Percentiles rank a stretch among this genome's conserved stretches.
These are phyloP conservation scores for Mycena metata DNA, from an alignment of 768 basidiomycete species.

Conservation along the genomic window DNA sequence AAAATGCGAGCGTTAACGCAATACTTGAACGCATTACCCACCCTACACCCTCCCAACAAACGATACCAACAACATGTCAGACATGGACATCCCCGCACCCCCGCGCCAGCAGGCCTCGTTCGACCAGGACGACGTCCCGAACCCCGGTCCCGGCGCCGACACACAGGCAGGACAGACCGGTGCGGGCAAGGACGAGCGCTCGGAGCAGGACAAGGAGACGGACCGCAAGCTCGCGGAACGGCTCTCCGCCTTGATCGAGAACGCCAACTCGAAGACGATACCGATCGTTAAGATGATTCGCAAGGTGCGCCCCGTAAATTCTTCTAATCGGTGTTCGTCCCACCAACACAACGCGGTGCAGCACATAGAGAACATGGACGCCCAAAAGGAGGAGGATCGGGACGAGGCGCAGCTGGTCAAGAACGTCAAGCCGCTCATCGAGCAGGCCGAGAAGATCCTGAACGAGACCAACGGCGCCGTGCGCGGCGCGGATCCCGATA, in stretches of 20 bases:
- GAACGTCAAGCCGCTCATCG: conserved; percentile 52
- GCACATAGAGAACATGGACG: conserved; percentile 54
- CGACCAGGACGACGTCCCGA: no score
- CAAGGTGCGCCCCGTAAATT: conserved; percentile 45
- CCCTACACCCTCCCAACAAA: no score
- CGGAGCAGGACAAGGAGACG: conserved; percentile 38
- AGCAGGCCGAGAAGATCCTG: conserved; percentile 54
- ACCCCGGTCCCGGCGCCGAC: no score
- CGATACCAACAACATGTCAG: no score
- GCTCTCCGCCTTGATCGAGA: conserved; percentile 52
- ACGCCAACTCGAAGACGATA: conserved; percentile 47
- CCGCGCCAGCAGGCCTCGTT: no score
- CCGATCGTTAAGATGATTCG: conserved; percentile 54
- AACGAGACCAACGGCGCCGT: conserved; percentile 55
- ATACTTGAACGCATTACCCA: no score
- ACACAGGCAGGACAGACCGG: no score
- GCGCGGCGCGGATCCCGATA: conserved; percentile 54
- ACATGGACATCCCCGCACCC: no score
- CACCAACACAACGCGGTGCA: no score
- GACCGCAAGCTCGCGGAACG: conserved; percentile 51
- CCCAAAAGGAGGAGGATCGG: conserved; percentile 51
- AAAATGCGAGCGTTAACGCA: no score
- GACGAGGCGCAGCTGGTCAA: conserved; percentile 52
- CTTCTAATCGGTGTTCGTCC: no score
- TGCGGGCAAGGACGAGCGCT: no score